Conservation (phyloP, 2,329 filamentous ascomycete genomes). For the Gyromitra esculenta region DNA sequence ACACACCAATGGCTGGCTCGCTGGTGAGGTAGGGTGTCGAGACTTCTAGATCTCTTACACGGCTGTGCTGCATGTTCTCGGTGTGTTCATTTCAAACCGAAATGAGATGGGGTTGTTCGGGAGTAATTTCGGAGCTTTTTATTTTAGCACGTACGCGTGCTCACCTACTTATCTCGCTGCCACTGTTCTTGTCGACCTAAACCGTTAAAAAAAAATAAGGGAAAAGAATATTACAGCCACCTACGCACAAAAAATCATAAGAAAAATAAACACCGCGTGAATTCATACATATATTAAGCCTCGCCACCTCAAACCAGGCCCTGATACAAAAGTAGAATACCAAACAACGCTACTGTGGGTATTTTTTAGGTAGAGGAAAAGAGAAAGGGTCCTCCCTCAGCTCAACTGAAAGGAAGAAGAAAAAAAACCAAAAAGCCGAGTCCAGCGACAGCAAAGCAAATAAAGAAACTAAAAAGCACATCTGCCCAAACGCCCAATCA, state of each 20-base stretch:
- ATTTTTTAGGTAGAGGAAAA: not conserved
- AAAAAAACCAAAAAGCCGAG: not conserved
- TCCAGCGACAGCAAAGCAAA: not conserved
- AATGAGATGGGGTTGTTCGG: not conserved
- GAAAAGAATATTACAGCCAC: not conserved
- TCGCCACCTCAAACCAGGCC: not conserved
- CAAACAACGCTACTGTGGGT: not conserved
- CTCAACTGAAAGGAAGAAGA: not conserved
- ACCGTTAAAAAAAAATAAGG: not conserved
- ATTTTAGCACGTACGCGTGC: not conserved
- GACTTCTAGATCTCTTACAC: too few relatives aligned
- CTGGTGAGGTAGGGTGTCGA: too few relatives aligned
- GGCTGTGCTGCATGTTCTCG: not conserved
- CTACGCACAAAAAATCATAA: not conserved
- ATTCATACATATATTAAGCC: not conserved
- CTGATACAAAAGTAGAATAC: not conserved
- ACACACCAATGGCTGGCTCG: too few relatives aligned
- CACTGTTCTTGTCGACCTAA: not conserved
- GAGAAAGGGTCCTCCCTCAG: not conserved
- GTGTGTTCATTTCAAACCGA: not conserved
- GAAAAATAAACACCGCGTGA: not conserved
- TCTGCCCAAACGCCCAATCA: slow-evolving; percentile 14
- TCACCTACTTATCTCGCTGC: not conserved
- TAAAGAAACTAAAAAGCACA: slow-evolving; percentile 3
- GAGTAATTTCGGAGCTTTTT: not conserved